A percentile compares a stretch with the other conserved stretches of the same genome.
Evolutionary conservation across 2,329 filamentous ascomycete species (phyloP).

Genomic region (Penicillium sclerotiorum): DNA sequence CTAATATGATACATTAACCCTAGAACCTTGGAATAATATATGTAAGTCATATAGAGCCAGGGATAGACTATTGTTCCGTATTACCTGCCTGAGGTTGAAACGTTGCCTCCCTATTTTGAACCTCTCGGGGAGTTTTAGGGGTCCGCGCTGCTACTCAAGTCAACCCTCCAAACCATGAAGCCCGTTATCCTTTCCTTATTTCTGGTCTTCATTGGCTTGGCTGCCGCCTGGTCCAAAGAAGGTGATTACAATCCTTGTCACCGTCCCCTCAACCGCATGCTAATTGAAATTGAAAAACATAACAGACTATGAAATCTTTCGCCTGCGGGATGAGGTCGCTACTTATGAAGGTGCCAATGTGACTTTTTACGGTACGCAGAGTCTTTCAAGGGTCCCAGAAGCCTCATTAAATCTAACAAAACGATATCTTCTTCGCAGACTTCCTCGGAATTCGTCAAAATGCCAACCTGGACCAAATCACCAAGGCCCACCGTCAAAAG

Average conservation of each 20-base stretch:
- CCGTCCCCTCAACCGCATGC: background rate
- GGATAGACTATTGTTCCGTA: too few species aligned
- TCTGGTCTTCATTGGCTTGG: constrained; percentile 68
- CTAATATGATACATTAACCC: too few species aligned
- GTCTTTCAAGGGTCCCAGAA: background rate
- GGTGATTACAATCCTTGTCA: constrained; percentile 51
- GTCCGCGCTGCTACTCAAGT: constrained; percentile 29
- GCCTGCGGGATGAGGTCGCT: constrained; percentile 82
- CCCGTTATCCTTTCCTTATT: constrained; percentile 65
- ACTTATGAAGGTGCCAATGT: constrained; percentile 73
- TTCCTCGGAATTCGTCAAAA: constrained; percentile 76
- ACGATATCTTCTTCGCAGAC: constrained; percentile 52
- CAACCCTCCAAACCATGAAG: constrained; percentile 64
- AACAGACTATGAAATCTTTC: constrained; percentile 95
- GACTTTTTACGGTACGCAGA: constrained; percentile 81
- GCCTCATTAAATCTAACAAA: background rate
- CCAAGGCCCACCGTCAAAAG: constrained; percentile 90
- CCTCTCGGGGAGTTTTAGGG: too few species aligned
- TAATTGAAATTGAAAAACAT: background rate
- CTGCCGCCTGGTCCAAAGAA: constrained; percentile 83
- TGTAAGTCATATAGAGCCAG: too few species aligned
- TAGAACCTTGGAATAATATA: too few species aligned
- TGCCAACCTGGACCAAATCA: constrained; percentile 84
- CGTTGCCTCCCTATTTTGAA: background rate
- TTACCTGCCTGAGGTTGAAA: background rate